Evolutionary conservation across 2,329 filamentous ascomycete genomes (phyloP), one percentile per base, ranked within the genome.

Genomic region (Penicillium rolfsii): DNA sequence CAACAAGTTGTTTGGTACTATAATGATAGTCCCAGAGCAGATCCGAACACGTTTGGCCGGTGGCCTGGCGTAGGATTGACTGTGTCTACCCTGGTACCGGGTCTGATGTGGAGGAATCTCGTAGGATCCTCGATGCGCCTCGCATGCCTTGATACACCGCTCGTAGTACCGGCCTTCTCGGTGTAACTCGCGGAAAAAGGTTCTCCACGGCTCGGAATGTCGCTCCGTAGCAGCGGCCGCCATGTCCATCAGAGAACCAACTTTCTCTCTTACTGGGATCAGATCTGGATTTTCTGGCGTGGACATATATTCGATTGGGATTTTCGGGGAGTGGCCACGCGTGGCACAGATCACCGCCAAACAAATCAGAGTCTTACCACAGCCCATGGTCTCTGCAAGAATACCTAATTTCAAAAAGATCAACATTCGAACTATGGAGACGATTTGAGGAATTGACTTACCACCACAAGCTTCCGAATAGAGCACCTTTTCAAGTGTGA

Each of bases 281-380:
- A 38, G 40, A 71, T 79, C 59, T 43, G 77, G 53, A 81, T 67
- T 83, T n/a, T 63, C 58, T 12, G 55, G 45, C 14, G 43, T 48
- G 2, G 60, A 53, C n/a, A 63, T 78, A 70, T 89, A 85, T 56
- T 88, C 74, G 3, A 87, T 82, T 1, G 93, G 89, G 3, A 89
- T 84, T 19, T 82, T 77, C 5, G 91, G 85, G 11, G 87, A 84
- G 63, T 93, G 84, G 35, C 87, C 81, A 67, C 85, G 87, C 0
- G 91, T 96, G 2, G 91, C 88, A 28, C 96, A 80, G 41, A 97
- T 87, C 2, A 92, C 78, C 6, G 89, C 83, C 19, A 98, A 78
- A 64, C 90, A 94, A 11, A 97, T 96, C 28, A 97, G 77, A 0
- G 94, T 97, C 79, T 97, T 98, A 0, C 94, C 93, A 50, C 81